Conservation (phyloP, 192 early-diverging fungal genomes). For the Globomyces pollinis-pini region DNA sequence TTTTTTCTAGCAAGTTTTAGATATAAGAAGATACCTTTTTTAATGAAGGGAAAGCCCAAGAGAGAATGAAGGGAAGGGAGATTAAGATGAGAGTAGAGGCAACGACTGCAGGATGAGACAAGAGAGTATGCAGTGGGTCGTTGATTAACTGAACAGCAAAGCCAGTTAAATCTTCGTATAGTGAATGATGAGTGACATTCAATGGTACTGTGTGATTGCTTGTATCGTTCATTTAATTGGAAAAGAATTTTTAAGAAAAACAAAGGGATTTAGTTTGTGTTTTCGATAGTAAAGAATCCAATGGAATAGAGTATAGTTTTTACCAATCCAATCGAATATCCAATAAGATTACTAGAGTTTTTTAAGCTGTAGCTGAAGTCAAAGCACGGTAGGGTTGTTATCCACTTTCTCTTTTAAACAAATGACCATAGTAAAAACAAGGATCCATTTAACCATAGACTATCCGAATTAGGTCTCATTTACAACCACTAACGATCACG, state of each 20-base stretch:
- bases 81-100: not conserved
- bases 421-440: too few species aligned
- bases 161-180: not conserved
- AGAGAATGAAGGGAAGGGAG: constrained; percentile 3
- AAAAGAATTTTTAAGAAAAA: too few species aligned
- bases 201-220: not conserved
- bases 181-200: too few species aligned
- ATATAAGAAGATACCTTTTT: not conserved
- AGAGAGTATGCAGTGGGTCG: not conserved
- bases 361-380: not conserved
- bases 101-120: not conserved
- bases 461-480: too few species aligned
- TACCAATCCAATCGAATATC: too few species aligned
- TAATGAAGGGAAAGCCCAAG: not conserved
- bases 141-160: not conserved
- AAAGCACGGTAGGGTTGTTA: too few species aligned
- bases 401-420: too few species aligned
- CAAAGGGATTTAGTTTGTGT: too few species aligned
- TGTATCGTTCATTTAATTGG: not conserved
- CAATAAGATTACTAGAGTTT: not conserved
- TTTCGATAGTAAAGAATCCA: too few species aligned
- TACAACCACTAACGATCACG: too few species aligned
- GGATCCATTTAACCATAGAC: too few species aligned
- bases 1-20: constrained; percentile 4
- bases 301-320: too few species aligned